Percentiles rank a stretch among this genome's conserved stretches.
Evolutionary conservation across 441 rosid species (phyloP).

Genomic region (Brassica balearica): DNA sequence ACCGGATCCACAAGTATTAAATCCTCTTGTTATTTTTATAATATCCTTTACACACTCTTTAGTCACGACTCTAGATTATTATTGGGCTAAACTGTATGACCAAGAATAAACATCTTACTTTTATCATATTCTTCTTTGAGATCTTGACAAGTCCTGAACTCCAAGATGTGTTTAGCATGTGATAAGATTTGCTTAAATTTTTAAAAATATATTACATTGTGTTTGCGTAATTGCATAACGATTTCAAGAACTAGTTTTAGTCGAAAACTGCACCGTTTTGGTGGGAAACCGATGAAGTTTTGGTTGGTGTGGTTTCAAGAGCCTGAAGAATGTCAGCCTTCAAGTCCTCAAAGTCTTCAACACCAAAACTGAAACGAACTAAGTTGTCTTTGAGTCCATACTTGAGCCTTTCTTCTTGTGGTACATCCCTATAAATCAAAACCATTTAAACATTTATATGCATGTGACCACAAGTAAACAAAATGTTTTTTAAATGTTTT

Average conservation of each 20-base stretch:
- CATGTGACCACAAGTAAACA: background rate
- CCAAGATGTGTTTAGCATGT: slow-evolving; percentile 32
- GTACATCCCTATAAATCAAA: slow-evolving; percentile 66
- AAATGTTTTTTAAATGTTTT: background rate
- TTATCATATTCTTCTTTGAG: slow-evolving; percentile 74
- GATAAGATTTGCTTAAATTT: background rate
- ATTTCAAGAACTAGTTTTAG: background rate
- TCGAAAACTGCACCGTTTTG: slow-evolving; percentile 10
- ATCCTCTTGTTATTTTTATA: background rate
- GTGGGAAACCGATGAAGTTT: background rate
- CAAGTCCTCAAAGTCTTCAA: slow-evolving; percentile 35
- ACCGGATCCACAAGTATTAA: slow-evolving; percentile 19
- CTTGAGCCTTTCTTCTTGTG: slow-evolving; percentile 62
- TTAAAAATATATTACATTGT: too few species aligned
- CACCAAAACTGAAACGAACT: slow-evolving; percentile 44
- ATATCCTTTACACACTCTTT: background rate
- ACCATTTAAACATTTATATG: background rate
- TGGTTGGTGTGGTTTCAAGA: slow-evolving; percentile 7
- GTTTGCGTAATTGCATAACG: too few species aligned
- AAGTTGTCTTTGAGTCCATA: slow-evolving; percentile 80
- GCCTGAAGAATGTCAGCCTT: slow-evolving; percentile 35
- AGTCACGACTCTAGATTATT: slow-evolving; percentile 19
- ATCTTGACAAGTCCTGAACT: slow-evolving; percentile 79
- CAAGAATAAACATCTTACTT: slow-evolving; percentile 36
- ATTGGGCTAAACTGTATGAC: slow-evolving; percentile 27